Conservation (phyloP, 2,329 filamentous ascomycete species). For the Apiospora kogelbergensis region DNA sequence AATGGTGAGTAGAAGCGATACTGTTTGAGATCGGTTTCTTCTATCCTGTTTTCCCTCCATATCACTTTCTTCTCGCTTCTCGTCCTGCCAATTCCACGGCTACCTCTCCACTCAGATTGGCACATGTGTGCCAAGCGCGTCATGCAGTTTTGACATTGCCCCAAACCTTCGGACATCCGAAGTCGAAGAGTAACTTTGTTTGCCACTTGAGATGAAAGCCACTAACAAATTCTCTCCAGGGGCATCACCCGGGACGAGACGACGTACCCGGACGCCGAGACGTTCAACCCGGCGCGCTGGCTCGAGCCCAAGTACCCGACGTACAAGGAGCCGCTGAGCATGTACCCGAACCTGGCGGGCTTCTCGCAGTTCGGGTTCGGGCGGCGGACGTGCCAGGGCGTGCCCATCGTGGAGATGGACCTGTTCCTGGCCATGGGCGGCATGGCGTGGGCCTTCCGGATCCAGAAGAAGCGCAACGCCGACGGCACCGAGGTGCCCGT, state of each 20-base stretch:
- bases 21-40: not conserved
- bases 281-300: conserved; percentile 41
- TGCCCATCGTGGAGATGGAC: conserved; percentile 41
- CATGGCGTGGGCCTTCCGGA: conserved; percentile 36
- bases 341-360: conserved; percentile 39
- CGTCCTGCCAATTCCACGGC: not conserved
- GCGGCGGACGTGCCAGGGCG: conserved; percentile 45
- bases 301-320: conserved; percentile 37
- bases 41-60: not conserved
- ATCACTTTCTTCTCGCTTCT: not conserved
- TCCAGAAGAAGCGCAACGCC: conserved; percentile 28
- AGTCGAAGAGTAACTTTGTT: not conserved
- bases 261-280: conserved; percentile 37
- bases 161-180: not conserved
- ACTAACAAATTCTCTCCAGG: conserved; percentile 26
- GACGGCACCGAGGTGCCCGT: conserved; percentile 34
- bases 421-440: conserved; percentile 40
- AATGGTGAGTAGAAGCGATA: conserved; percentile 40
- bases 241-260: conserved; percentile 45
- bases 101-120: not conserved
- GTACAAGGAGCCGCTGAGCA: conserved; percentile 38
- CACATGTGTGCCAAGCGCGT: not conserved
- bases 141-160: not conserved
- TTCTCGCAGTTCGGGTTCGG: conserved; percentile 54
- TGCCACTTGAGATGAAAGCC: conserved; percentile 19